A percentile compares a stretch with the other conserved stretches of the same genome.
These are phyloP conservation scores for Leucosporidium creatinivorum DNA, from an alignment of 768 basidiomycete species.

Conservation along the genomic window DNA sequence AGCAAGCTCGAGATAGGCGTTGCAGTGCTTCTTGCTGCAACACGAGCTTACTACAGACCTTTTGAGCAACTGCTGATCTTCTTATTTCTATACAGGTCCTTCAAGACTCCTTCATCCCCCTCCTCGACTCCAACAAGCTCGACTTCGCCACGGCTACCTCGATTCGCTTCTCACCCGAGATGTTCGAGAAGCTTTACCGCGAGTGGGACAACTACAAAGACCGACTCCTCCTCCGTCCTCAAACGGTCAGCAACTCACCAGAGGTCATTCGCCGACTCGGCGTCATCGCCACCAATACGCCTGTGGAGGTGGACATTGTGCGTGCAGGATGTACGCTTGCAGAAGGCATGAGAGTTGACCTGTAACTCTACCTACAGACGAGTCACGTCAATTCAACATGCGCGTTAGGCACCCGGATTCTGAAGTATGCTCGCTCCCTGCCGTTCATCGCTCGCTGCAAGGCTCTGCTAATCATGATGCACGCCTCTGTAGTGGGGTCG, in stretches of 20 bases:
- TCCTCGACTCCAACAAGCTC: constrained; percentile 42
- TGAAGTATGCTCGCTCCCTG: too few species aligned
- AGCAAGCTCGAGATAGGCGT: background rate
- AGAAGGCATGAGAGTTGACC: too few species aligned
- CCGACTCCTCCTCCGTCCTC: constrained; percentile 36
- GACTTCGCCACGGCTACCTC: constrained; percentile 44
- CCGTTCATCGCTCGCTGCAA: too few species aligned
- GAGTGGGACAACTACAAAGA: constrained; percentile 35
- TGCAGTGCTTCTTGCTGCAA: too few species aligned
- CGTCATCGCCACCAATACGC: constrained; percentile 36
- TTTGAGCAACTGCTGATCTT: background rate
- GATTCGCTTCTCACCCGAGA: constrained; percentile 38
- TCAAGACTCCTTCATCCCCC: constrained; percentile 41
- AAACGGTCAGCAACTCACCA: constrained; percentile 38
- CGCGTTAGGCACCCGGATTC: constrained; percentile 37
- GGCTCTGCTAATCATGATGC: too few species aligned
- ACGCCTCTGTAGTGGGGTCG: too few species aligned
- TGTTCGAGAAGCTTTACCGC: constrained; percentile 30
- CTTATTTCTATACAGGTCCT: background rate
- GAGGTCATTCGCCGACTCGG: constrained; percentile 40
- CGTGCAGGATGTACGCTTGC: too few species aligned
- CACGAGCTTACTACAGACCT: too few species aligned
- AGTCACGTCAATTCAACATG: constrained; percentile 37
- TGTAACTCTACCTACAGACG: too few species aligned
- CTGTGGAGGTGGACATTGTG: constrained; percentile 36